Conservation (phyloP, 768 basidiomycete genomes). For the Termitomyces heimii region DNA sequence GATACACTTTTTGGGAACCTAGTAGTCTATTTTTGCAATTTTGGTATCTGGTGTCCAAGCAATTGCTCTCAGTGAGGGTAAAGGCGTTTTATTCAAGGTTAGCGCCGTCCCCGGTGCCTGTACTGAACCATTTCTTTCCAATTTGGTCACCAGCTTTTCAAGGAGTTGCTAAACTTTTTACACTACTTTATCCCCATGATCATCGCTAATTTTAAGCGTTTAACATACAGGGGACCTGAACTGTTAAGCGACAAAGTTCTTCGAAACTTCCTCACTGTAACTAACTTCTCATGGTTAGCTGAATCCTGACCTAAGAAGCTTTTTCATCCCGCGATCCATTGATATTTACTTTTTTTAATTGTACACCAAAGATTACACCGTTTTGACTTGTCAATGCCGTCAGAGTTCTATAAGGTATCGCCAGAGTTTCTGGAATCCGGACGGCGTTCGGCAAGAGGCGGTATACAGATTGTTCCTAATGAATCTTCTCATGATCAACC, state of each 20-base stretch:
- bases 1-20: neutral
- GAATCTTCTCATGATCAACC: neutral
- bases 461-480: neutral
- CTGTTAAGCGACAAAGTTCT: slow-evolving; percentile 9
- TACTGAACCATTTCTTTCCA: neutral
- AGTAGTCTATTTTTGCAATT: slow-evolving; percentile 2
- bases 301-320: neutral
- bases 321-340: neutral
- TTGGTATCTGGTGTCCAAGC: neutral
- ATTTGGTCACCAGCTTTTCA: too few species aligned
- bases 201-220: slow-evolving; percentile 4
- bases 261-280: neutral
- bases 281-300: neutral
- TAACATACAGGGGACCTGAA: slow-evolving; percentile 9
- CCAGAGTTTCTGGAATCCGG: neutral
- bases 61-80: neutral
- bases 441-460: neutral
- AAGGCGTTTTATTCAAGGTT: neutral
- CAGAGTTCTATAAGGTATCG: neutral
- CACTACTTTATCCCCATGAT: neutral
- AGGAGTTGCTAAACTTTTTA: neutral
- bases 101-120: too few species aligned
- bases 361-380: neutral
- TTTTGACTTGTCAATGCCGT: neutral
- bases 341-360: neutral